Base-by-base conservation (phyloP, 176 grass and related monocot genomes). In the Eleusine indica region DNA sequence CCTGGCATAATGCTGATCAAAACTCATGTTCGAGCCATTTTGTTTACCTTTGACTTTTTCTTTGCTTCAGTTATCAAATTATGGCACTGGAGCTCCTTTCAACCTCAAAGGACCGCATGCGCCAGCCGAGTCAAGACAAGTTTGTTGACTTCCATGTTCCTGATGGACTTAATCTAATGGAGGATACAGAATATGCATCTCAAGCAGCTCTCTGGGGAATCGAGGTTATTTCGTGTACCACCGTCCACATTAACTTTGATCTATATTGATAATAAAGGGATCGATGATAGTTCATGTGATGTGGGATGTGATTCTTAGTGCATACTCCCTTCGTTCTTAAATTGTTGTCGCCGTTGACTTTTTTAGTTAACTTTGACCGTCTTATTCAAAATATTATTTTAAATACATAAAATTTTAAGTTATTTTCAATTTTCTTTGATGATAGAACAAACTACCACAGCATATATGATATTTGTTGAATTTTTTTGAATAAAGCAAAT, bases 131-230 rank as follows among this genome's bases (percentile, higher is more conserved):
- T 39, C 73, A 78, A 82, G 80, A 88, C 69, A 88, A 91, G 42
- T 71, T 83, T 87, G 69, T 93, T 71, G 89, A 93, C 43, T 83
- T 98, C 87, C 93, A 93, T 88, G 87, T 98, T 73, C 96, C 96
- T 65, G 85, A 58, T 68, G 93, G 96, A 81, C 84, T 95, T 86
- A 91, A 98, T 95, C 86, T 98, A 11, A 70, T 89, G 81, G 87
- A 95, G 74, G 89, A 91, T 83, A 84, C 87, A 72, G 88, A 98
- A 68, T 85, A 91, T 90, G 96, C 92, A 71, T 93, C 87, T 85
- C 91, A 89, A 91, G 96, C 96, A 62, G 93, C 96, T 83, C 10
- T 98, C 40, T 98, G 96, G 96, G 96, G 96, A 74, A 93, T 98
- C 25, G 76, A 98, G 96, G 96, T 98, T 91, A 80, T 63, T 88